Base-by-base conservation (phyloP, 2,329 filamentous ascomycete genomes). In the Acrocalymma vagum region DNA sequence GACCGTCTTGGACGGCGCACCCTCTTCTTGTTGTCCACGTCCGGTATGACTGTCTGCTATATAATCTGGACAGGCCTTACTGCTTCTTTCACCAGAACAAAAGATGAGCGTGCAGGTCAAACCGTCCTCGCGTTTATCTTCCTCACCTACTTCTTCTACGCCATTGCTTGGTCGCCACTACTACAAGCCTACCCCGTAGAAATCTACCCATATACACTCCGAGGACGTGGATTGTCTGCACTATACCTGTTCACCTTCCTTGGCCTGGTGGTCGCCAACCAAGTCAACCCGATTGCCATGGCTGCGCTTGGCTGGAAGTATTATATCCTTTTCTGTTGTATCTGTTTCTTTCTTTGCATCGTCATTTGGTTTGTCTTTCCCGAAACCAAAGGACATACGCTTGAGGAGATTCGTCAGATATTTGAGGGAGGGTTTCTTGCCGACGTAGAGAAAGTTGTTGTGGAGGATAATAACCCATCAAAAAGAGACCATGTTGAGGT, bases 211-310 rank as follows among this genome's bases (percentile, higher is more conserved):
- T 67, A 55, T 43, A 37, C 41, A 9, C 46, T 65, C 4, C 51
- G 63, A 3, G 23, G 23, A 5, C 26, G 31, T 6, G 37, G 37
- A 10, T 9, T 33, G 4, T 26, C 38, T 8, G 29, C 34, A 16
- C 20, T n/a, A 14, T 14, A 33, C 28, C 21, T 16, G 4, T 21
- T 28, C 11, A 24, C 25, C 1, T 34, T 27, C 20, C 22, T 20
- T 6, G 36, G 25, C 4, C 18, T 13, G 9, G 22, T 78, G 60
- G 26, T 40, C 23, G 28, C 33, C 29, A 34, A 35, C 22, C 32
- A 18, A 75, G 80, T 84, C 44, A 82, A 80, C 0, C 81, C 80
- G 0, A 75, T 81, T 16, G 78, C 80, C 11, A 78, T 84, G 47
- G 57, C 63, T 10, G 76, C 71, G 31, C 79, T 80, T 42, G 56